Percentiles rank a stretch among this genome's conserved stretches.
phyloP scores from a whole-genome alignment of 345 rosid species.

The Populus simonii region DNA sequence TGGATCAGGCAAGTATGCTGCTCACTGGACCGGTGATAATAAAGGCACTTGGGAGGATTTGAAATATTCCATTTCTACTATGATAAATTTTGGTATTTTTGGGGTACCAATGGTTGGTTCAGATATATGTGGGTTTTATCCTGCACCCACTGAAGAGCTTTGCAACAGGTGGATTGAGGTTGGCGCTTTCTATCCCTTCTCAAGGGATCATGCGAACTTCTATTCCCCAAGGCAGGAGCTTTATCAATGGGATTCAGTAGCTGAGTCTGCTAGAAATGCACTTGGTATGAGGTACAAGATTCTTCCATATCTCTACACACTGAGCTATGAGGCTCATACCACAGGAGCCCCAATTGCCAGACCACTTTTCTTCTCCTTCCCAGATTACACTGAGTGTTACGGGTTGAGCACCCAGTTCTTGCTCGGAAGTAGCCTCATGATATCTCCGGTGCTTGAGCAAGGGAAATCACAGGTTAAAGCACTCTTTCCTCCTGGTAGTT shows the following conservation, averaged over 20 bases:
- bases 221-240: slow-evolving; percentile 97
- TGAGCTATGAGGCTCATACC: slow-evolving; percentile 69
- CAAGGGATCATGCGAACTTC: slow-evolving; percentile 90
- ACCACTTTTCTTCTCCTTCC: slow-evolving; percentile 97
- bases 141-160: slow-evolving; percentile 86
- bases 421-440: slow-evolving; percentile 80
- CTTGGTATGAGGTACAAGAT: slow-evolving; percentile 91
- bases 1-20: slow-evolving; percentile 87
- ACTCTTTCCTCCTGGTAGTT: slow-evolving; percentile 83
- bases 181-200: slow-evolving; percentile 92
- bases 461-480: slow-evolving; percentile 69
- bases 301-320: slow-evolving; percentile 81
- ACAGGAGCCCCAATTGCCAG: slow-evolving; percentile 86
- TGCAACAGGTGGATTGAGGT: slow-evolving; percentile 98
- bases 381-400: slow-evolving; percentile 56
- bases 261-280: slow-evolving; percentile 84
- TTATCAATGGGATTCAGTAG: slow-evolving; percentile 85
- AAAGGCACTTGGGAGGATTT: slow-evolving; percentile 90
- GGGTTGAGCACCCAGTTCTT: slow-evolving; percentile 86
- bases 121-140: slow-evolving; percentile 94
- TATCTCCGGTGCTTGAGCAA: slow-evolving; percentile 85
- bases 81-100: slow-evolving; percentile 88
- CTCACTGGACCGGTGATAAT: slow-evolving; percentile 98
- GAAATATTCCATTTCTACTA: slow-evolving; percentile 77
- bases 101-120: slow-evolving; percentile 98